Percentiles rank a stretch among this genome's conserved stretches.
These are phyloP conservation scores for Speleostelium caveatum DNA, from an alignment of 78 protist genomes.

Conservation along the genomic window DNA sequence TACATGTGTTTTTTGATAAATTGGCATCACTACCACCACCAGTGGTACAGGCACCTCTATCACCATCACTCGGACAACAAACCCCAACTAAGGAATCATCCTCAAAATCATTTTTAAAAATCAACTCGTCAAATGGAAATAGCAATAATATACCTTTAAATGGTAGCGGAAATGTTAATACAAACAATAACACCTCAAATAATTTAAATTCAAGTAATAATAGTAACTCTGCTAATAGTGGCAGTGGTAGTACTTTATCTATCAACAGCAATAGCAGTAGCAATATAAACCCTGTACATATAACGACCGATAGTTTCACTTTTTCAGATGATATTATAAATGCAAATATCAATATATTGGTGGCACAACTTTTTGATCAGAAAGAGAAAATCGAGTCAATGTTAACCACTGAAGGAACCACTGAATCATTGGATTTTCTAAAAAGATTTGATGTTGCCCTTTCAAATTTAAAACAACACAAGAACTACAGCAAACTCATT, in stretches of 20 bases:
- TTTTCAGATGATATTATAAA: conserved; percentile 12
- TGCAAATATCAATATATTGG: conserved; percentile 7
- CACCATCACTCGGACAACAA: neutral
- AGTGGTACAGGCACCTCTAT: neutral
- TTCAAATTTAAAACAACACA: neutral
- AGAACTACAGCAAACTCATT: neutral
- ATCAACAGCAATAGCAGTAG: neutral
- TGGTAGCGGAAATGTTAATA: neutral
- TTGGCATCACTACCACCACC: conserved; percentile 19
- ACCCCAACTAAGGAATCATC: neutral
- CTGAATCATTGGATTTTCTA: neutral
- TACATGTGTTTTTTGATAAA: conserved; percentile 47
- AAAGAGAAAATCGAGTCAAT: conserved; percentile 23
- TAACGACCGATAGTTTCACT: neutral
- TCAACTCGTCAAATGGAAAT: neutral
- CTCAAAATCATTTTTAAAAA: neutral
- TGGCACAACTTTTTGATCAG: conserved; percentile 13
- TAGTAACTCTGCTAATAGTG: neutral
- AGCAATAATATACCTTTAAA: neutral
- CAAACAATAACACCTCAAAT: neutral
- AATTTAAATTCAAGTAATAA: neutral
- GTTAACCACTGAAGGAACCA: neutral
- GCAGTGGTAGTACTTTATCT: neutral
- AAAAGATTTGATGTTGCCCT: conserved; percentile 19
- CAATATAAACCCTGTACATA: neutral